Conservation (phyloP, 768 basidiomycete species). For the Trametes sanguinea region DNA sequence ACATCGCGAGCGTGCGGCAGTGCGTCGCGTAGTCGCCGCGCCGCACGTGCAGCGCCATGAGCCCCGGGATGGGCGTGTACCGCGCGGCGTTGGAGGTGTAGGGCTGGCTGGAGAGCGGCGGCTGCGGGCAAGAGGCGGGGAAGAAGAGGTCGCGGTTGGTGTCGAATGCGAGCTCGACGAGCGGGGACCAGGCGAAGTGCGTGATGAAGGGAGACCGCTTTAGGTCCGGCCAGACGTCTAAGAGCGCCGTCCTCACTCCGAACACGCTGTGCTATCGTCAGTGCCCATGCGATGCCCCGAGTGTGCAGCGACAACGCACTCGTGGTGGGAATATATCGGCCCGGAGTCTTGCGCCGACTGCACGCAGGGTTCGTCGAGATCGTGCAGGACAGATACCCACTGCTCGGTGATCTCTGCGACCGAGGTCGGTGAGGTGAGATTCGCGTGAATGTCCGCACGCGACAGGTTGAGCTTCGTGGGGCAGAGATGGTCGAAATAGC, state of each 20-base stretch:
- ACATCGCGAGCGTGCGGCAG: slow-evolving; percentile 28
- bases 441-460: not conserved
- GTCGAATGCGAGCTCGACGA: slow-evolving; percentile 45
- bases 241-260: slow-evolving; percentile 16
- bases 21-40: slow-evolving; percentile 20
- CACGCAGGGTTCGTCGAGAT: slow-evolving; percentile 5
- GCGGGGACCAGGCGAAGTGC: slow-evolving; percentile 53
- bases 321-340: slow-evolving; percentile 12
- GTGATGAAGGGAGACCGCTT: slow-evolving; percentile 48
- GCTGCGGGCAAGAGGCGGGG: not conserved
- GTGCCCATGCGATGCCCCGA: not conserved
- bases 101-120: slow-evolving; percentile 8
- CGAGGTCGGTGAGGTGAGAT: not conserved
- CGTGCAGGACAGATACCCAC: not conserved
- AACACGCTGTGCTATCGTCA: slow-evolving; percentile 20
- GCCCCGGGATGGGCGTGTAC: slow-evolving; percentile 15
- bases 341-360: slow-evolving; percentile 8
- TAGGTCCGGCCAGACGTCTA: slow-evolving; percentile 43
- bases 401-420: slow-evolving; percentile 3
- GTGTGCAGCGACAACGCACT: not conserved
- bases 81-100: slow-evolving; percentile 11
- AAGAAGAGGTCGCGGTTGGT: slow-evolving; percentile 21
- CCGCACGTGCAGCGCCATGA: slow-evolving; percentile 19
- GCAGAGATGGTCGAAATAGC: slow-evolving; percentile 17
- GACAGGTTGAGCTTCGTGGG: slow-evolving; percentile 1